Evolutionary conservation across 2,329 filamentous ascomycete species (phyloP).

Genomic region (Fusarium graminum): DNA sequence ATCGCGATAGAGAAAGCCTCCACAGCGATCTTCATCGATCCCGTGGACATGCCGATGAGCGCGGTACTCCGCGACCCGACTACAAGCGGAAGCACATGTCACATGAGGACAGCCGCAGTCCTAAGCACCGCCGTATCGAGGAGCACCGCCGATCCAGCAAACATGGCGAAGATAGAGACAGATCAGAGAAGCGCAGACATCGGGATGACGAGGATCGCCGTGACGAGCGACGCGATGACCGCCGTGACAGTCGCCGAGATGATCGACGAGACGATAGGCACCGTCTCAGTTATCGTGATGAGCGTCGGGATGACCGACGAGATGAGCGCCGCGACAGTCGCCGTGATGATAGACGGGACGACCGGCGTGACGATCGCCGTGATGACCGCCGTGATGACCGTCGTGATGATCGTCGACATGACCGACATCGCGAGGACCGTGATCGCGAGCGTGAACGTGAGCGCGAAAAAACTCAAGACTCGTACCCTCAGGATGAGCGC

Average conservation of each 20-base stretch:
- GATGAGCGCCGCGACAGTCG: slow-evolving; percentile 37
- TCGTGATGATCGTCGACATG: slow-evolving; percentile 26
- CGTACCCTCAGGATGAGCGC: slow-evolving; percentile 56
- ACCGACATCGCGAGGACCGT: slow-evolving; percentile 43
- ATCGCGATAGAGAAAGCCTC: slow-evolving; percentile 61
- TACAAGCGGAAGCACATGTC: slow-evolving; percentile 72
- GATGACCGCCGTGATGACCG: slow-evolving; percentile 20
- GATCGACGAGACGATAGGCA: slow-evolving; percentile 43
- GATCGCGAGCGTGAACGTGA: slow-evolving; percentile 46
- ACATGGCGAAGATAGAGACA: slow-evolving; percentile 56
- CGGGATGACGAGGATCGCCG: slow-evolving; percentile 45
- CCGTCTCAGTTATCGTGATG: slow-evolving; percentile 42
- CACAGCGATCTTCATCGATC: slow-evolving; percentile 64
- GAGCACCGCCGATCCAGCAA: slow-evolving; percentile 57
- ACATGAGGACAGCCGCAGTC: slow-evolving; percentile 59
- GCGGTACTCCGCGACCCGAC: slow-evolving; percentile 65
- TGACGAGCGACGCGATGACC: slow-evolving; percentile 42
- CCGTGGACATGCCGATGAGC: slow-evolving; percentile 65
- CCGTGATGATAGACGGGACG: slow-evolving; percentile 42
- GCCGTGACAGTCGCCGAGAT: slow-evolving; percentile 32
- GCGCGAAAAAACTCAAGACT: slow-evolving; percentile 46
- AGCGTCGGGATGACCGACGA: slow-evolving; percentile 39
- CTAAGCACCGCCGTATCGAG: slow-evolving; percentile 59
- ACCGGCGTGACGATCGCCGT: slow-evolving; percentile 43
- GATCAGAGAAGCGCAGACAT: slow-evolving; percentile 46